Percentiles rank a stretch among this genome's conserved stretches.
Conservation (phyloP, 2,329 filamentous ascomycete genomes). For the Aspergillus amoenus region DNA sequence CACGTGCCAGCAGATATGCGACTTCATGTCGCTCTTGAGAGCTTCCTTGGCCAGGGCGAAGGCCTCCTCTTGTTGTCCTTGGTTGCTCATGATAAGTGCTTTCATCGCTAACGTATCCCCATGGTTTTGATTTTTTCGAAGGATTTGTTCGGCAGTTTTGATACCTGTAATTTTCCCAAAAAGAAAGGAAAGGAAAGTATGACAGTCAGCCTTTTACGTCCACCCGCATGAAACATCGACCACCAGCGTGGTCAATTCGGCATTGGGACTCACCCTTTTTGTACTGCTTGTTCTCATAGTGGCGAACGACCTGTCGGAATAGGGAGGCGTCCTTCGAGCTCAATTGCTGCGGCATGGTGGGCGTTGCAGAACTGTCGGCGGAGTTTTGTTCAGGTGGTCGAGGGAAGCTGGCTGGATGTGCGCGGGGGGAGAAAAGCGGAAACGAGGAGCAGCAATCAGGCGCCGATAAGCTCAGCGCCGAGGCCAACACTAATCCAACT, state of each 20-base stretch:
- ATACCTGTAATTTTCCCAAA: slow-evolving; percentile 57
- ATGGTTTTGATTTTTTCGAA: slow-evolving; percentile 92
- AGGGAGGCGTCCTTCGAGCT: slow-evolving; percentile 85
- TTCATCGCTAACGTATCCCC: slow-evolving; percentile 99
- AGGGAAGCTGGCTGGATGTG: slow-evolving; percentile 32
- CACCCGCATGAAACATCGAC: slow-evolving; percentile 8
- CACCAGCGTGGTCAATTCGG: slow-evolving; percentile 11
- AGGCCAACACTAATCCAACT: not conserved
- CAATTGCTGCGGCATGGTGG: slow-evolving; percentile 49
- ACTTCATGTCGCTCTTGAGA: slow-evolving; percentile 95
- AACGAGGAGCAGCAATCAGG: slow-evolving; percentile 14
- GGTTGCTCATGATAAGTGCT: slow-evolving; percentile 89
- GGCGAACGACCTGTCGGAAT: slow-evolving; percentile 91
- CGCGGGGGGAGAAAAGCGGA: slow-evolving; percentile 29
- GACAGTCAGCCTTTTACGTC: slow-evolving; percentile 19
- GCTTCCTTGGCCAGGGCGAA: slow-evolving; percentile 91
- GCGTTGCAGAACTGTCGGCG: slow-evolving; percentile 26
- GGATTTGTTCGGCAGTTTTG: slow-evolving; percentile 93
- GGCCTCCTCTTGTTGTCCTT: slow-evolving; percentile 89
- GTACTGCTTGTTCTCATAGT: slow-evolving; percentile 98
- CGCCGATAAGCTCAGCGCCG: slow-evolving; percentile 21
- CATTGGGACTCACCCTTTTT: slow-evolving; percentile 64
- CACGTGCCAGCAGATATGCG: slow-evolving; percentile 98
- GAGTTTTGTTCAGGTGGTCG: slow-evolving; percentile 26
- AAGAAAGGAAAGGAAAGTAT: slow-evolving; percentile 19